These are phyloP conservation scores for Neodidymelliopsis sp. DNA, from an alignment of 2,329 filamentous ascomycete genomes.

Conservation along the genomic window DNA sequence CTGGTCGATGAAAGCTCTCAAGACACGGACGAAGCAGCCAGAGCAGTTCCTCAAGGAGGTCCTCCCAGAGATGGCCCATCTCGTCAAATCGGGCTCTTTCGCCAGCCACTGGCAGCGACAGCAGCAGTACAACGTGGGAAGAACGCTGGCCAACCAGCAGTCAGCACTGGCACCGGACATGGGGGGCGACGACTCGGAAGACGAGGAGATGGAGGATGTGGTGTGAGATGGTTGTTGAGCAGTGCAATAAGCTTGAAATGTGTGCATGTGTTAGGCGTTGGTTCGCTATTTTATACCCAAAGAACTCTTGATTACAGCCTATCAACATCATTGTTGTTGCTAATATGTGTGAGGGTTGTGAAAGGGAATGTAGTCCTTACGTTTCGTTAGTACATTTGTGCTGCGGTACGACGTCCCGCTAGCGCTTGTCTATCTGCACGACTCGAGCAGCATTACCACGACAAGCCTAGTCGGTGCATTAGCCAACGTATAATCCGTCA, in stretches of 20 bases:
- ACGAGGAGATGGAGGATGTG: constrained; percentile 82
- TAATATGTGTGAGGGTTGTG: too few species aligned
- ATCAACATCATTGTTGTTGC: too few species aligned
- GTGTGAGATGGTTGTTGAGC: constrained; percentile 23
- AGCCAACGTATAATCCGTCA: too few species aligned
- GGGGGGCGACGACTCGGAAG: constrained; percentile 72
- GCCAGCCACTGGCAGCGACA: constrained; percentile 86
- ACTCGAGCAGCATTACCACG: constrained; percentile 9
- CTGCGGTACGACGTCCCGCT: neutral
- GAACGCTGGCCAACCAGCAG: constrained; percentile 51
- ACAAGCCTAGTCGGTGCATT: constrained; percentile 4
- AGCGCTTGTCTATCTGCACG: constrained; percentile 10
- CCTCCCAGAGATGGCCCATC: constrained; percentile 79
- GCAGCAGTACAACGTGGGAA: constrained; percentile 64
- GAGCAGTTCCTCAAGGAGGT: constrained; percentile 91
- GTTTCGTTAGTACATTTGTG: too few species aligned
- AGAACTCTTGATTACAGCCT: too few species aligned
- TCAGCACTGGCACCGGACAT: constrained; percentile 31
- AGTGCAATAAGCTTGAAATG: neutral
- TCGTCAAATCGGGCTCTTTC: constrained; percentile 84
- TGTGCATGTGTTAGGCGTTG: neutral
- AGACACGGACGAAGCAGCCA: constrained; percentile 79
- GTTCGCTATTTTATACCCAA: constrained; percentile 14
- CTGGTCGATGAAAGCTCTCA: constrained; percentile 92
- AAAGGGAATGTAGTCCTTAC: too few species aligned